phyloP scores from a whole-genome alignment of 2,329 filamentous ascomycete species.

The Berkeleyomyces basicola region DNA sequence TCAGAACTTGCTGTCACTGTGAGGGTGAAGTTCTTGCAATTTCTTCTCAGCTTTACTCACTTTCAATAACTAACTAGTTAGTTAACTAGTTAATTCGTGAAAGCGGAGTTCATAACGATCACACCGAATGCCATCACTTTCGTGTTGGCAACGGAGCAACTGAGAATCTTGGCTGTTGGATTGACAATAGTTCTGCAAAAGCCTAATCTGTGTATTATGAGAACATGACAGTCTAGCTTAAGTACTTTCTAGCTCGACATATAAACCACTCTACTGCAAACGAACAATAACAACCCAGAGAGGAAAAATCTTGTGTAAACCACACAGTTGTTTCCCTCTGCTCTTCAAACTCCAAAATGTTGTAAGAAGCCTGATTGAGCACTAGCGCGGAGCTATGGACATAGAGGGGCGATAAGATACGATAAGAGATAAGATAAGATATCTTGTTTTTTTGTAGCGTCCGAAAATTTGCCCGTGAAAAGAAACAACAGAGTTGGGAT shows the following conservation, averaged over 20 bases:
- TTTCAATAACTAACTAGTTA: background rate
- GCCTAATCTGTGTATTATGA: too few species aligned
- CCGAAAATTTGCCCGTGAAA: constrained; percentile 7
- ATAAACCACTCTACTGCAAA: background rate
- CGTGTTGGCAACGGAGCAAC: background rate
- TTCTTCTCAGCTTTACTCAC: background rate
- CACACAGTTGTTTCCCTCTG: background rate
- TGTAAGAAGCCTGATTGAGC: constrained; percentile 5
- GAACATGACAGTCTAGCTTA: background rate
- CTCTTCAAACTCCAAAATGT: too few species aligned
- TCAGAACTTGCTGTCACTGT: too few species aligned
- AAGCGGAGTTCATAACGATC: too few species aligned
- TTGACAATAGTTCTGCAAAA: background rate
- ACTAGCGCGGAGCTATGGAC: background rate
- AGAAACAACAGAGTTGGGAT: background rate
- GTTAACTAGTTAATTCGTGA: background rate
- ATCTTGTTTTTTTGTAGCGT: background rate
- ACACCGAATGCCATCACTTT: background rate
- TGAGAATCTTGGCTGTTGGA: background rate
- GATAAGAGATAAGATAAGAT: constrained; percentile 16
- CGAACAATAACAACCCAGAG: background rate
- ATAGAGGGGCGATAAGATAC: constrained; percentile 16
- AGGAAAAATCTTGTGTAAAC: background rate
- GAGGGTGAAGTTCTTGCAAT: too few species aligned
- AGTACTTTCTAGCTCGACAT: background rate